Conservation (phyloP, 352 stramenopile species). For the Globisporangium rhizosaccharum region DNA sequence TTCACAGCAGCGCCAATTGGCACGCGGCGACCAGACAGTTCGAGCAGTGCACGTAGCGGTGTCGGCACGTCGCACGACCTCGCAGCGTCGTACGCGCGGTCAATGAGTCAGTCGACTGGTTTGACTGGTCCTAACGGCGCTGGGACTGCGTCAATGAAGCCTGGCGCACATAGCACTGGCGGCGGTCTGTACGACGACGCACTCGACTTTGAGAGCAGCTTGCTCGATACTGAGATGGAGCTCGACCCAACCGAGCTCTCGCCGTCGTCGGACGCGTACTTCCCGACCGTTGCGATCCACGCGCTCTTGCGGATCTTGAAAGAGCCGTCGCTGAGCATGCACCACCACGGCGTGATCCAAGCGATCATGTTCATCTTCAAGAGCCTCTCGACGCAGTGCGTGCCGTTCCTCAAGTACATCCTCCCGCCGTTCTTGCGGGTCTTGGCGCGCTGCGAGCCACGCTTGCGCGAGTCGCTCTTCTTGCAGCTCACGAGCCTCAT, state of each 20-base stretch:
- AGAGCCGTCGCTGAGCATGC: conserved; percentile 91
- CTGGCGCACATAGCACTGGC: conserved; percentile 6
- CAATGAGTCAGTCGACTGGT: conserved; percentile 18
- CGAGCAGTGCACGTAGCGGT: conserved; percentile 1
- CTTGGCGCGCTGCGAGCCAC: conserved; percentile 87
- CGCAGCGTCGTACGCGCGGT: conserved; percentile 9
- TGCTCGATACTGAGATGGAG: conserved; percentile 56
- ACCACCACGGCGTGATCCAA: conserved; percentile 97
- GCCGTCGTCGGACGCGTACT: conserved; percentile 90
- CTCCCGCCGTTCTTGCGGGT: conserved; percentile 96
- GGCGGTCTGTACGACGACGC: conserved; percentile 23
- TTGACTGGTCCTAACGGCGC: conserved; percentile 9
- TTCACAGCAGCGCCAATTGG: conserved; percentile 84
- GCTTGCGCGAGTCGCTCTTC: conserved; percentile 94
- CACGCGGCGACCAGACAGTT: conserved; percentile 46
- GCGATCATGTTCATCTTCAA: conserved; percentile 99
- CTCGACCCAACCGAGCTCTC: conserved; percentile 67
- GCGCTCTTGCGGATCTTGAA: conserved; percentile 95
- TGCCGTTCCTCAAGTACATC: conserved; percentile 96
- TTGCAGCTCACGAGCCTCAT: conserved; percentile 95
- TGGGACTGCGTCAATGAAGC: conserved; percentile 20
- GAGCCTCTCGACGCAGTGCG: conserved; percentile 91
- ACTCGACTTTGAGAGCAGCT: conserved; percentile 68
- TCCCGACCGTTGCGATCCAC: conserved; percentile 96
- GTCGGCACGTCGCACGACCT: background rate